A percentile compares a stretch with the other conserved stretches of the same genome.
Conservation (phyloP, 345 rosid genomes). For the Euphorbia lathyris region DNA sequence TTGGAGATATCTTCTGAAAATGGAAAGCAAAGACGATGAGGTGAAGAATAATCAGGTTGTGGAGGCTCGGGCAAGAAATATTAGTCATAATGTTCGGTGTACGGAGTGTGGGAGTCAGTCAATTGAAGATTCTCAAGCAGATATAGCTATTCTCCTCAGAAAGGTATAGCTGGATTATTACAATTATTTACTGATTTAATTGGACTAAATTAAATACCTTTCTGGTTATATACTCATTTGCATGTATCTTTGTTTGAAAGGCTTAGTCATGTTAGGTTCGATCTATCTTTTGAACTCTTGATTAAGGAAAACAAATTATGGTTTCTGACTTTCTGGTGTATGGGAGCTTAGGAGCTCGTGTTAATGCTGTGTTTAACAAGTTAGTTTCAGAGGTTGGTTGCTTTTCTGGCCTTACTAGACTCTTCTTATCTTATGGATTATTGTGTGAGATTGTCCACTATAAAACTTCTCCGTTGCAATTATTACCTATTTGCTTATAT, state of each 20-base stretch:
- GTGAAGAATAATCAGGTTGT: slow-evolving; percentile 55
- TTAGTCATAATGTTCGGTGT: slow-evolving; percentile 91
- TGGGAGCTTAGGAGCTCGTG: neutral
- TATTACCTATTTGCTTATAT: too few relatives aligned
- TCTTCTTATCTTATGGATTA: neutral
- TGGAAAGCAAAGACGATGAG: slow-evolving; percentile 64
- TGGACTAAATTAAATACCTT: neutral
- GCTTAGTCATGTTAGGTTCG: neutral
- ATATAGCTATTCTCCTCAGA: slow-evolving; percentile 84
- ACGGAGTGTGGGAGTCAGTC: slow-evolving; percentile 98
- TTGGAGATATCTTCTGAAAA: slow-evolving; percentile 17
- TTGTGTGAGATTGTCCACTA: neutral
- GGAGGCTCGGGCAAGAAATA: slow-evolving; percentile 88
- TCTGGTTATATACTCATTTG: neutral
- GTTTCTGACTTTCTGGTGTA: neutral
- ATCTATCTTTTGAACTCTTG: neutral
- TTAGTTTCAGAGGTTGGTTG: neutral
- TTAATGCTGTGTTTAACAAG: neutral
- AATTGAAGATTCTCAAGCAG: slow-evolving; percentile 99
- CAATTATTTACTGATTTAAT: neutral
- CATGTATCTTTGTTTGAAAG: neutral
- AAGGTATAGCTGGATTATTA: slow-evolving; percentile 42
- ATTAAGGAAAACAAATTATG: neutral
- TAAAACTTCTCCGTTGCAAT: too few relatives aligned
- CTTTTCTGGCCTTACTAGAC: neutral